A percentile compares a stretch with the other conserved stretches of the same genome.
Evolutionary conservation across 2,329 filamentous ascomycete species (phyloP).

Genomic region (Bipolaris bicolor): DNA sequence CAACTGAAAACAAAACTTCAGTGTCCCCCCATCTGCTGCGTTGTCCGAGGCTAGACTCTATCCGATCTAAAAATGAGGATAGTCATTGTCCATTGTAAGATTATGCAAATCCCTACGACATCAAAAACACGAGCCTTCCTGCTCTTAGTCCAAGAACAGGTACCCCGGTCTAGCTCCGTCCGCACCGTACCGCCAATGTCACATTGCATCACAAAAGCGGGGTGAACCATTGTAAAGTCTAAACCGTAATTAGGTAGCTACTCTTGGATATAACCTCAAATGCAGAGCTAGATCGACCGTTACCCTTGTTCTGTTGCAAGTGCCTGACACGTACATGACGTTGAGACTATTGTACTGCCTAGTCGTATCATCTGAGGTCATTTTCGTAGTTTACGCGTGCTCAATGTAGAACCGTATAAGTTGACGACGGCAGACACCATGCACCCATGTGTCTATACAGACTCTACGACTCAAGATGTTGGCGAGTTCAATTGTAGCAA

Average conservation of each 20-base stretch:
- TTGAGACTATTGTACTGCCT: conserved; percentile 21
- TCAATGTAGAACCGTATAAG: conserved; percentile 10
- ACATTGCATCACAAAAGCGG: conserved; percentile 13
- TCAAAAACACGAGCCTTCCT: not conserved
- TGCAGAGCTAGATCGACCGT: conserved; percentile 6
- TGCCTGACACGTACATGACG: conserved; percentile 33
- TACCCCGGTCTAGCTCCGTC: not conserved
- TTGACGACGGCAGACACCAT: not conserved
- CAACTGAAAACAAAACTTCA: not conserved
- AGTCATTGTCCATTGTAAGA: not conserved
- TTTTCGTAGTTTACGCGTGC: conserved; percentile 9
- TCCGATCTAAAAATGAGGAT: not conserved
- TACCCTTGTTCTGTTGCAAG: conserved; percentile 13
- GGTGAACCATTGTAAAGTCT: conserved; percentile 2
- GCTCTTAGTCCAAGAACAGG: not conserved
- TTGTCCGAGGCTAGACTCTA: not conserved
- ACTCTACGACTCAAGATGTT: conserved; percentile 1
- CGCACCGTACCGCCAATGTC: conserved; percentile 5
- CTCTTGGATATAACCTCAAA: conserved; percentile 6
- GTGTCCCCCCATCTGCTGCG: not conserved
- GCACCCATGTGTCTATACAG: not conserved
- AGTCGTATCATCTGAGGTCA: conserved; percentile 18
- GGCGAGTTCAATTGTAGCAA: conserved; percentile 9
- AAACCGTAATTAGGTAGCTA: conserved; percentile 8
- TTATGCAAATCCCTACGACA: not conserved